Evolutionary conservation across 345 rosid genomes (phyloP).

Genomic region (Murraya koenigii): DNA sequence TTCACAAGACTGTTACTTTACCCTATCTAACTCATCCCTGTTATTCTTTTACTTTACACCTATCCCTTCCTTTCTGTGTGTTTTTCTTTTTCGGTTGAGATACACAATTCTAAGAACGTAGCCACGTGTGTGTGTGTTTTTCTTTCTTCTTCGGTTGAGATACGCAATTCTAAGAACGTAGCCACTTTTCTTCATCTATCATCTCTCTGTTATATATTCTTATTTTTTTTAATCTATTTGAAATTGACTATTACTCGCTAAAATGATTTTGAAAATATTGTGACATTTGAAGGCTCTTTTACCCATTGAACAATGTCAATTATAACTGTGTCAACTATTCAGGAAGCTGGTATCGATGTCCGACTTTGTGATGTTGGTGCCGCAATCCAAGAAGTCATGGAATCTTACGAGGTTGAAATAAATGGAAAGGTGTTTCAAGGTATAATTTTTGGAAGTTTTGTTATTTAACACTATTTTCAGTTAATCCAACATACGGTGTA

Average conservation of each 20-base stretch:
- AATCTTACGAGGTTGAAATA: conserved; percentile 95
- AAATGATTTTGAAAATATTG: not conserved
- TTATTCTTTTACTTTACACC: not conserved
- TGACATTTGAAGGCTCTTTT: not conserved
- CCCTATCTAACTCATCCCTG: not conserved
- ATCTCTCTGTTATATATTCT: not conserved
- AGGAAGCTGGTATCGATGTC: conserved; percentile 97
- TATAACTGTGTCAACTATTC: conserved; percentile 18
- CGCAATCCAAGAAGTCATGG: conserved; percentile 99
- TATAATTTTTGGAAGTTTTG: conserved; percentile 24
- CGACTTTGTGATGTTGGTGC: conserved; percentile 97
- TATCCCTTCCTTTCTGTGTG: not conserved
- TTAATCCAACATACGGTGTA: not conserved
- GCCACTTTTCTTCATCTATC: not conserved
- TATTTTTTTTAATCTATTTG: not conserved
- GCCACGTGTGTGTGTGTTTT: no score
- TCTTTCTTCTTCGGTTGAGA: no score
- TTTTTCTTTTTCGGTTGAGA: no score
- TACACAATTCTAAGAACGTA: no score
- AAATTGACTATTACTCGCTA: not conserved
- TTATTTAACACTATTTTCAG: not conserved
- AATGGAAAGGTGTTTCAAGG: conserved; percentile 93
- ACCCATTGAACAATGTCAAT: not conserved
- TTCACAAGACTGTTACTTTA: not conserved
- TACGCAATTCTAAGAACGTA: no score